A percentile compares a stretch with the other conserved stretches of the same genome.
phyloP scores from a whole-genome alignment of 2,329 filamentous ascomycete species.

The Fusarium dlaminii region DNA sequence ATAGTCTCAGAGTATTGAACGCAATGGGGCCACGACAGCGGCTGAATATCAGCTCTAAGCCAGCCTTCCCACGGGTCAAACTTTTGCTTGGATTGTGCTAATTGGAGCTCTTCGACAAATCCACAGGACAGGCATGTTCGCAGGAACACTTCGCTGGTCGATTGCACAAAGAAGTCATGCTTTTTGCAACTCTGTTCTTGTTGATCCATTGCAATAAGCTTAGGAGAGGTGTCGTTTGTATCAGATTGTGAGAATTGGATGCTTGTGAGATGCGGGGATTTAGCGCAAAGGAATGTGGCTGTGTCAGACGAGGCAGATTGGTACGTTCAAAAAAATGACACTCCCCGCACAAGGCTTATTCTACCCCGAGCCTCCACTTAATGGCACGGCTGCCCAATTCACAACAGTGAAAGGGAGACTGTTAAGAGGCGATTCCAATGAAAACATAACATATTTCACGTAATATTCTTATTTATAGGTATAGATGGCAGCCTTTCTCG shows the following conservation, averaged over 20 bases:
- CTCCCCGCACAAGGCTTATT: too few species aligned
- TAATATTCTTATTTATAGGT: too few species aligned
- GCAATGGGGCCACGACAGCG: neutral
- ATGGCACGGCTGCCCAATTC: too few species aligned
- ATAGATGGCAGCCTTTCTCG: too few species aligned
- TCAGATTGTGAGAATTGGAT: rapidly evolving
- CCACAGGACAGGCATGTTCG: neutral
- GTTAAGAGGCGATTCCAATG: too few species aligned
- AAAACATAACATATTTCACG: too few species aligned
- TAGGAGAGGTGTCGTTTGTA: neutral
- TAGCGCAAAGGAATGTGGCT: rapidly evolving
- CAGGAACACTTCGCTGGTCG: rapidly evolving
- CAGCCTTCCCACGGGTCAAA: rapidly evolving
- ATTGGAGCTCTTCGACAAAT: rapidly evolving
- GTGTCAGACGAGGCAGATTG: neutral
- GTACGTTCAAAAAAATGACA: too few species aligned
- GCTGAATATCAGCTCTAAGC: rapidly evolving
- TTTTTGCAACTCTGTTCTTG: neutral
- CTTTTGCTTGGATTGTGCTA: neutral
- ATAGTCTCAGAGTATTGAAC: neutral
- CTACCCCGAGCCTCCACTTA: too few species aligned
- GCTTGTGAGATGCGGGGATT: neutral
- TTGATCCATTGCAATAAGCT: rapidly evolving
- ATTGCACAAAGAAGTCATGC: neutral
- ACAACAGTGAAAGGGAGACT: too few species aligned